Evolutionary conservation across 129 eudicot genomes (phyloP).

Genomic region (Silybum marianum): DNA sequence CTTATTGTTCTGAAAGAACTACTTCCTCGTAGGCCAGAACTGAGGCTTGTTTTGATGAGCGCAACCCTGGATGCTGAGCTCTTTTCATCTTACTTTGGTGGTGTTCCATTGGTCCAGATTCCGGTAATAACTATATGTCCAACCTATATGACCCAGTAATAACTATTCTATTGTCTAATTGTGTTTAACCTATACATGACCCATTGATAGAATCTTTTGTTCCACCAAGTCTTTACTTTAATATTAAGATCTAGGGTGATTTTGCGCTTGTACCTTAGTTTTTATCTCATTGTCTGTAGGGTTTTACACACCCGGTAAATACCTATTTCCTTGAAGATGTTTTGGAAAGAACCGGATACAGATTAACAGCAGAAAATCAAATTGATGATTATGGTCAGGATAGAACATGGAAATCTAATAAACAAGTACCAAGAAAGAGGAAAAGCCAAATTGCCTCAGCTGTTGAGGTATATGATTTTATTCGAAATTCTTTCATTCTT

Average conservation of each 20-base stretch:
- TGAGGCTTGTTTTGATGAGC: constrained; percentile 93
- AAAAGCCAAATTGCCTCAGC: constrained; percentile 94
- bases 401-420: constrained; percentile 76
- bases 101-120: constrained; percentile 76
- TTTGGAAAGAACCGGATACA: constrained; percentile 76
- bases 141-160: no score
- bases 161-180: not conserved
- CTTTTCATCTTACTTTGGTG: constrained; percentile 89
- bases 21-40: constrained; percentile 90
- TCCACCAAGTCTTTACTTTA: not conserved
- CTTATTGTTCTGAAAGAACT: constrained; percentile 90
- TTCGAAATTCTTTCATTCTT: not conserved
- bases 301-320: constrained; percentile 86
- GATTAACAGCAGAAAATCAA: constrained; percentile 79
- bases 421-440: constrained; percentile 75
- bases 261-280: not conserved
- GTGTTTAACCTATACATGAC: not conserved
- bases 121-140: no score
- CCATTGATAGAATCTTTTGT: not conserved
- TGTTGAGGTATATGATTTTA: constrained; percentile 62
- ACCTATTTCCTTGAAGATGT: constrained; percentile 79
- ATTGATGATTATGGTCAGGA: constrained; percentile 87
- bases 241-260: not conserved
- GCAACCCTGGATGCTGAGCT: constrained; percentile 96
- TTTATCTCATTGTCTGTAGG: constrained; percentile 44